Evolutionary conservation across 2,329 filamentous ascomycete species (phyloP).

Genomic region (Tolypocladium guangdongense): DNA sequence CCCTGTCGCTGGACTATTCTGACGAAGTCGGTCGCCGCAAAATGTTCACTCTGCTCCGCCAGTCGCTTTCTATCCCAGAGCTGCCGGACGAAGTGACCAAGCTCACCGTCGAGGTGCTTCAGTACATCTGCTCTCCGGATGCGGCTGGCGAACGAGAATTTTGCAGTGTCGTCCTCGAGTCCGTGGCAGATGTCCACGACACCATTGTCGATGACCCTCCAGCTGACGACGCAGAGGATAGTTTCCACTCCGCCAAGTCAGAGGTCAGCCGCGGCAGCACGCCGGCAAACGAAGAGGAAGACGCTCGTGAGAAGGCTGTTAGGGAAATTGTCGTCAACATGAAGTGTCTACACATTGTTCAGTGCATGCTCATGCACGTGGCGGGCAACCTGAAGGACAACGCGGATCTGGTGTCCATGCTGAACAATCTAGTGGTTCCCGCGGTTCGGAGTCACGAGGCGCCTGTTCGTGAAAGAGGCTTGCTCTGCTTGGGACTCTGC

Average conservation of each 20-base stretch:
- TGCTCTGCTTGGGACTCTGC: constrained; percentile 83
- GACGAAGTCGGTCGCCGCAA: constrained; percentile 91
- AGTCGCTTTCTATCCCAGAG: constrained; percentile 74
- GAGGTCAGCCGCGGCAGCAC: constrained; percentile 62
- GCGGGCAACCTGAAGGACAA: constrained; percentile 80
- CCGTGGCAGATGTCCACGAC: constrained; percentile 93
- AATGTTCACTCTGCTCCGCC: constrained; percentile 86
- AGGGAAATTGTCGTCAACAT: constrained; percentile 94
- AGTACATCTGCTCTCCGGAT: constrained; percentile 70
- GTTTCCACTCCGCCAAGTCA: constrained; percentile 87
- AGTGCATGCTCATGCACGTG: constrained; percentile 95
- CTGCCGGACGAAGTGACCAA: constrained; percentile 89
- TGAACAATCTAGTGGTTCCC: constrained; percentile 93
- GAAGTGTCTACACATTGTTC: constrained; percentile 94
- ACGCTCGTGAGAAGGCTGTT: constrained; percentile 63
- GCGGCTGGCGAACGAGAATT: constrained; percentile 70
- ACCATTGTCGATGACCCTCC: constrained; percentile 67
- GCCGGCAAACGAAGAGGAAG: constrained; percentile 47
- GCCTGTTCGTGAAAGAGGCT: constrained; percentile 79
- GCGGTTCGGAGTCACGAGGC: constrained; percentile 90
- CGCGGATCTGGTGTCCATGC: constrained; percentile 86
- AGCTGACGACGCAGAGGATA: constrained; percentile 48
- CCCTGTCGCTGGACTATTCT: constrained; percentile 87
- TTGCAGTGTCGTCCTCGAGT: constrained; percentile 77
- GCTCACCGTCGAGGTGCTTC: constrained; percentile 70